Evolutionary conservation across 208 protist species (phyloP).

Genomic region (Trypanosomatidae sp.): DNA sequence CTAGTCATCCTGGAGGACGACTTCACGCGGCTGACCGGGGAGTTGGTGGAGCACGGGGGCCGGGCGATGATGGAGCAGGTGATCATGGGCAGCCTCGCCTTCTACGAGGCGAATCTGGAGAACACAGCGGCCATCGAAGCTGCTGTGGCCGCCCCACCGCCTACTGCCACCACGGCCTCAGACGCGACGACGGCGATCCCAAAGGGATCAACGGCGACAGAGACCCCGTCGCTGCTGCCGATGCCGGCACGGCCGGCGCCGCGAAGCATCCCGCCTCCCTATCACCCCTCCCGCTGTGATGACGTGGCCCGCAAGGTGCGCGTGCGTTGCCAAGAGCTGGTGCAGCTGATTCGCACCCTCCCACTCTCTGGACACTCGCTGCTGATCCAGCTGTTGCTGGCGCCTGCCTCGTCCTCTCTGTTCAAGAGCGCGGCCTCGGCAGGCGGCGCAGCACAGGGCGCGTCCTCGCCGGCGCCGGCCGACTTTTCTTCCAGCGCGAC

Average conservation of each 20-base stretch:
- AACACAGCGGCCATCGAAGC: slow-evolving; percentile 18
- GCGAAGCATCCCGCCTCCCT: slow-evolving; percentile 14
- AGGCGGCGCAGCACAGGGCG: background rate
- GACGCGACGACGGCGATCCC: background rate
- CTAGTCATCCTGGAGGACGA: slow-evolving; percentile 71
- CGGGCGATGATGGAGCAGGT: slow-evolving; percentile 71
- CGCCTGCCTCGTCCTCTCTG: slow-evolving; percentile 61
- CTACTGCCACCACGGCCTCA: slow-evolving; percentile 1
- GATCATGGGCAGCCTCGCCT: slow-evolving; percentile 43
- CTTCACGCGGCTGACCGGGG: slow-evolving; percentile 54
- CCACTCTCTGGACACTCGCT: slow-evolving; percentile 51
- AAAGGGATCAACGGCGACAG: background rate
- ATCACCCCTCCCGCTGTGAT: slow-evolving; percentile 40
- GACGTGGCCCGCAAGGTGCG: slow-evolving; percentile 67
- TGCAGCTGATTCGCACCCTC: slow-evolving; percentile 34
- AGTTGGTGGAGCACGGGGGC: slow-evolving; percentile 49
- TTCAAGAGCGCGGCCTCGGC: slow-evolving; percentile 25
- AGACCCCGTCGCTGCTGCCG: background rate
- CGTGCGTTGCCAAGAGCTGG: slow-evolving; percentile 43
- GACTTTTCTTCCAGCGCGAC: background rate
- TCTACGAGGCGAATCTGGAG: slow-evolving; percentile 22
- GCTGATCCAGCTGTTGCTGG: slow-evolving; percentile 67
- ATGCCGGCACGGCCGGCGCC: slow-evolving; percentile 22
- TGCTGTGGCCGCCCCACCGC: slow-evolving; percentile 1
- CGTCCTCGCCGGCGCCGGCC: background rate